Base-by-base conservation (phyloP, 75 land plant genomes). In the Pseudotsuga menziesii region DNA sequence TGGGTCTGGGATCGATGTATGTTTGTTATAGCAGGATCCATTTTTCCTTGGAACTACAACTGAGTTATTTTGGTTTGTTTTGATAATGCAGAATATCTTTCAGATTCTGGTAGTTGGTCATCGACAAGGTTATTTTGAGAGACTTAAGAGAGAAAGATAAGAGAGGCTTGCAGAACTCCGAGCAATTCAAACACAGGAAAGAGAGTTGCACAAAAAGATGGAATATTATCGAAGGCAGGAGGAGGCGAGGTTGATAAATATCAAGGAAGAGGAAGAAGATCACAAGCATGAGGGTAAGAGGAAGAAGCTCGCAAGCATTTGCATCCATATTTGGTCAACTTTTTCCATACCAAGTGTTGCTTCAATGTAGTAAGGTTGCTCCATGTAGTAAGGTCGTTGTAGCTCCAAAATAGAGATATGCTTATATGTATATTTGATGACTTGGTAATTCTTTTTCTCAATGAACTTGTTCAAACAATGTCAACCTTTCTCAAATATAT, bases 231-330 rank as follows among this genome's bases (percentile, higher is more conserved):
- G 88, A 39, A 82, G 80, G 61, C 32, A 74, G 15, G 99, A 96
- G 63, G 99, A 94, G 60, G 91, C 89, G 11, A 93, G 91, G 27
- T 67, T 87, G 57, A 83, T 80, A 16, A 91, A 70, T 78, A 16
- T 87, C 26, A 92, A 77, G 57, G 99, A 94, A 82, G 99, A 96
- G 83, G 99, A 96, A 67, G 99, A 95, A 83, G 89, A 93, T 12
- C 80, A 94, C 7, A 96, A 92, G 79, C 88, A 58, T 29, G 91
- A 94, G 91, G 99, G 99, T 96, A 85, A 56, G 32, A 23, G 26
- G 20, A n/a, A n/a, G n/a, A n/a, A n/a, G n/a, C n/a, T n/a, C n/a
- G n/a, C n/a, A n/a, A n/a, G n/a, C n/a, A n/a, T n/a, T n/a, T n/a
- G n/a, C n/a, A n/a, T n/a, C n/a, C n/a, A n/a, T n/a, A n/a, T n/a